Conservation (phyloP, 73 alveolate species). For the Tetrahymena elliotti region DNA sequence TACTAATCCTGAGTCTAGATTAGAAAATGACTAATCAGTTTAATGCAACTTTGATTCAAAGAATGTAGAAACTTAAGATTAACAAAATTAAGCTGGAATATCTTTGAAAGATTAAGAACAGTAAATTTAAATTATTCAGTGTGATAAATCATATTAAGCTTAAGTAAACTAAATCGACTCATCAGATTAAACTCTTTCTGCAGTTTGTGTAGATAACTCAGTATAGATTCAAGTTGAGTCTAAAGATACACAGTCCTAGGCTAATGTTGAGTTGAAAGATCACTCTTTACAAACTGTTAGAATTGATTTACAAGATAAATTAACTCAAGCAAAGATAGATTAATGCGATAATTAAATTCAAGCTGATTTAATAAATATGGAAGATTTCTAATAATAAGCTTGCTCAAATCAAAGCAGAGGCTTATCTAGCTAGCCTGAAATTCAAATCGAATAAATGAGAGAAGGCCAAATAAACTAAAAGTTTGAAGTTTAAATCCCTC, state of each 20-base stretch:
- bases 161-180: background rate
- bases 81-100: background rate
- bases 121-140: background rate
- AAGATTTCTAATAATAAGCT: background rate
- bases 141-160: background rate
- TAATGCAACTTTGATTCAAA: background rate
- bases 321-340: background rate
- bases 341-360: background rate
- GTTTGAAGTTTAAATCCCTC: background rate
- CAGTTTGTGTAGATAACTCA: background rate
- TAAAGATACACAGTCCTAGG: background rate
- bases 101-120: background rate
- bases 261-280: background rate
- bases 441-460: background rate
- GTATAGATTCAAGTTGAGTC: background rate
- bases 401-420: background rate
- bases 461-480: background rate
- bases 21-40: background rate
- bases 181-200: background rate
- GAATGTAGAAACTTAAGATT: background rate
- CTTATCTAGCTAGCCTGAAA: background rate
- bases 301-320: background rate
- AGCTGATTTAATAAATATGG: background rate
- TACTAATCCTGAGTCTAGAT: background rate
- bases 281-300: background rate